Conservation (phyloP, 345 rosid genomes). For the Gynandropsis gynandra region DNA sequence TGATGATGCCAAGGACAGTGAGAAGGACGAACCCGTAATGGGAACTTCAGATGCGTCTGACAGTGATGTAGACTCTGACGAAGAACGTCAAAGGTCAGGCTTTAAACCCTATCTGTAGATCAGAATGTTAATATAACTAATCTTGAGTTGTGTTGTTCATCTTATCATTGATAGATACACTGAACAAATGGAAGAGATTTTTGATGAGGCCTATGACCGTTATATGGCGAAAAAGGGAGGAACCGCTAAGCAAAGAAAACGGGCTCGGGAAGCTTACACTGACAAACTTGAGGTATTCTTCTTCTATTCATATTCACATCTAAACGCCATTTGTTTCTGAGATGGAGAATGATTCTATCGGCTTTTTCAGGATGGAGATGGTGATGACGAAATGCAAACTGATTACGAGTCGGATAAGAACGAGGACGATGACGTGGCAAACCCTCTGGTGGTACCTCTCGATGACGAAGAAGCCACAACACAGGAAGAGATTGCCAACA, state of each 20-base stretch:
- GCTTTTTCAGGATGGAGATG: conserved; percentile 50
- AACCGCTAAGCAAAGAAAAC: conserved; percentile 70
- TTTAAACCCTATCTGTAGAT: neutral
- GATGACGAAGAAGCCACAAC: conserved; percentile 58
- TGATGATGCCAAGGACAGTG: conserved; percentile 40
- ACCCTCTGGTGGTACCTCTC: conserved; percentile 74
- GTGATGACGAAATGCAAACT: conserved; percentile 31
- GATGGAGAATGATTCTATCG: conserved; percentile 7
- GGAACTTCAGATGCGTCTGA: conserved; percentile 34
- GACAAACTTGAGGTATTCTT: conserved; percentile 56
- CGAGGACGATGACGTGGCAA: conserved; percentile 47
- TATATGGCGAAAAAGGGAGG: conserved; percentile 61
- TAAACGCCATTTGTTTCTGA: neutral
- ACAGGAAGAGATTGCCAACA: conserved; percentile 59
- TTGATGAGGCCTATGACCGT: conserved; percentile 71
- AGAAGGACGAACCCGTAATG: conserved; percentile 40
- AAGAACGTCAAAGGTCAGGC: conserved; percentile 59
- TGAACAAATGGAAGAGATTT: conserved; percentile 65
- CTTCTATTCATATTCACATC: neutral
- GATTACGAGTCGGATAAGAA: conserved; percentile 73
- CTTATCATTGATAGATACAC: conserved; percentile 48
- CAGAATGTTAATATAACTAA: too few relatives aligned
- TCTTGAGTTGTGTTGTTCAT: too few relatives aligned
- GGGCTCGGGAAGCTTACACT: conserved; percentile 60
- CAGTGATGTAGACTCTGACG: conserved; percentile 75